Evolutionary conservation across 805 yeast species (phyloP), one percentile per base, ranked within the genome.

Genomic region (Barnettozyma siamensis): DNA sequence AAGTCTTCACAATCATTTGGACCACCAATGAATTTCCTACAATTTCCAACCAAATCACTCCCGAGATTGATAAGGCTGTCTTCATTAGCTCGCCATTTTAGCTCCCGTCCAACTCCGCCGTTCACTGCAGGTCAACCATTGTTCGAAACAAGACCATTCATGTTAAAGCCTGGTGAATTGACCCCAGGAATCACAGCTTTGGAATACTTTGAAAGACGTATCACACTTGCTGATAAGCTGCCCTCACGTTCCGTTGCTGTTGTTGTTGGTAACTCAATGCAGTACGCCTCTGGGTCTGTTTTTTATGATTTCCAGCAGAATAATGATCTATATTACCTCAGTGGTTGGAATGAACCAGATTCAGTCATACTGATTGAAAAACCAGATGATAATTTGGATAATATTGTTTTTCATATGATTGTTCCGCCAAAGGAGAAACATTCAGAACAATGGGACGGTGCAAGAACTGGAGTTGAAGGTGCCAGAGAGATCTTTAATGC

Each of bases 371-470:
- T 82, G 9, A 61, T 87, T 34, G 94, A 84, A 50, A 81, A 79
- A 50, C 74, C 78, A 32, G 63, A 66, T 28, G 68, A 69, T 40
- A 63, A 71, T 43, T 64, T 73, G n/a, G 75, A 72, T 20, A 75
- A 78, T 38, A 68, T 76, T 28, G 59, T 73, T 8, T 75, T 85
- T 49, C 91, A 86, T 51, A 74, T 93, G 82, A 65, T 88, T 37
- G 95, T 91, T 3, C 96, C 88, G 3, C 88, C 88, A 13, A 83
- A 83, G 57, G 84, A 89, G 57, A 73, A 78, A 6, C 70, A 69
- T 37, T 76, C 75, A 18, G 99, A 93, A 63, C 77, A 83, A 48
- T 93, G 99, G 99, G 97, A 91, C 53, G 99, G 99, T 11, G 81
- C 76, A 33, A 75, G 95, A 52, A 83, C 94, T 15, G 99, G 99